Evolutionary conservation across 768 basidiomycete species (phyloP), one percentile per base, ranked within the genome.

Genomic region (Roridomyces roridus): DNA sequence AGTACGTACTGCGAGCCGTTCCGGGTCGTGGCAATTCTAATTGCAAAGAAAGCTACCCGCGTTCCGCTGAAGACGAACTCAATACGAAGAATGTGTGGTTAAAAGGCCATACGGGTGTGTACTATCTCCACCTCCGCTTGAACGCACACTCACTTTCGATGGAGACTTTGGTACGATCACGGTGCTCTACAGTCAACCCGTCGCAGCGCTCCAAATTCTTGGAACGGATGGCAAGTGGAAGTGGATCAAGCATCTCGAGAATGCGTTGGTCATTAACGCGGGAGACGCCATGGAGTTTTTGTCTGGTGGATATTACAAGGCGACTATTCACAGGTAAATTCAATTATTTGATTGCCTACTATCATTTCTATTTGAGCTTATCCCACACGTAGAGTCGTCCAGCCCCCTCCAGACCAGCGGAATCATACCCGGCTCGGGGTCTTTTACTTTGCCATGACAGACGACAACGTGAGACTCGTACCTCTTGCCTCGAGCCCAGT

Each of bases 231-330:
- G 80, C 0, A 71, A 68, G 36, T 87, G 86, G 85, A 77, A 75
- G 31, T 85, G 84, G 81, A 77, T 86, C 20, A 79, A 73, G 51
- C 84, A 87, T 55, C 73, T 85, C 9, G 81, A 84, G 6, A 83
- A 85, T 53, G 84, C 84, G 0, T 68, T 86, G 24, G 85, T 85
- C 55, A 75, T 88, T 45, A 87, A 87, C 47, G 76, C 81, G 0
- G 86, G 85, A 5, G 86, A 87, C 55, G 78, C 79, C 0, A 65
- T 88, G 58, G 80, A 86, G 46, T 84, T 86, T 63, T 74, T 87
- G 21, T 84, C 82, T 1, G 85, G 86, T 1, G 85, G 85, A 1
- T 85, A 73, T 60, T 86, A 86, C 68, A 78, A 75, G 28, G 81
- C 79, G 12, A 86, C 85, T 1, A 80, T 86, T 46, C 86, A 87